phyloP scores from a whole-genome alignment of 768 basidiomycete genomes.

The Tricholoma saponaceum region DNA sequence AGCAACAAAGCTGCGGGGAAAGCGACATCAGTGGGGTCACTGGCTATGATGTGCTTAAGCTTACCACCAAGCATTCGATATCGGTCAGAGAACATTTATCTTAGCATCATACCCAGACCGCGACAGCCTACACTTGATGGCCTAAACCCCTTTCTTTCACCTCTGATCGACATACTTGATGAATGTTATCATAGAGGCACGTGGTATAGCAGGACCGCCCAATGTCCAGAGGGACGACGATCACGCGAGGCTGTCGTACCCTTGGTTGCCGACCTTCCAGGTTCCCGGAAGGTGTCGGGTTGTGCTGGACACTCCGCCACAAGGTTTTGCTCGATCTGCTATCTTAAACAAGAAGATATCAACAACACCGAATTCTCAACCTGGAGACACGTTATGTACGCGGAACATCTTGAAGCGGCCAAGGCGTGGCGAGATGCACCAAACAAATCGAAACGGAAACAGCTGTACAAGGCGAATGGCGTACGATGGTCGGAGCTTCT shows the following conservation, averaged over 20 bases:
- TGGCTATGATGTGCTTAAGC: constrained; percentile 30
- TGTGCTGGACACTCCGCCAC: not conserved
- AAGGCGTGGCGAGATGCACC: not conserved
- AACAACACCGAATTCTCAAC: not conserved
- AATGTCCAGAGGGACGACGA: not conserved
- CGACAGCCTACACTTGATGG: constrained; percentile 20
- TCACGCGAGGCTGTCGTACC: not conserved
- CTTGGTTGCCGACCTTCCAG: not conserved
- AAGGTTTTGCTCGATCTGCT: not conserved
- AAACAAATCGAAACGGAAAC: not conserved
- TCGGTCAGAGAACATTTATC: constrained; percentile 26
- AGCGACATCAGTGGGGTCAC: constrained; percentile 21
- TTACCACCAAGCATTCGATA: constrained; percentile 26
- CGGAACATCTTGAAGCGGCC: not conserved
- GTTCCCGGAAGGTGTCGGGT: not conserved
- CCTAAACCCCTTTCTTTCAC: constrained; percentile 19
- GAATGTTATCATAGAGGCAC: too few relatives aligned
- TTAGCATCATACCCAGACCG: constrained; percentile 32
- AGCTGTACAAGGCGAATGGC: constrained; percentile 4
- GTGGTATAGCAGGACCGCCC: too few relatives aligned
- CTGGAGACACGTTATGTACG: not conserved
- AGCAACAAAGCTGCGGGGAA: constrained; percentile 21
- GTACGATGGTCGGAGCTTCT: constrained; percentile 26
- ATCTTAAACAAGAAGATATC: not conserved
- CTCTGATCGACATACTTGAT: constrained; percentile 20